Conservation (phyloP, 768 basidiomycete genomes). For the Mycena capillaripes region DNA sequence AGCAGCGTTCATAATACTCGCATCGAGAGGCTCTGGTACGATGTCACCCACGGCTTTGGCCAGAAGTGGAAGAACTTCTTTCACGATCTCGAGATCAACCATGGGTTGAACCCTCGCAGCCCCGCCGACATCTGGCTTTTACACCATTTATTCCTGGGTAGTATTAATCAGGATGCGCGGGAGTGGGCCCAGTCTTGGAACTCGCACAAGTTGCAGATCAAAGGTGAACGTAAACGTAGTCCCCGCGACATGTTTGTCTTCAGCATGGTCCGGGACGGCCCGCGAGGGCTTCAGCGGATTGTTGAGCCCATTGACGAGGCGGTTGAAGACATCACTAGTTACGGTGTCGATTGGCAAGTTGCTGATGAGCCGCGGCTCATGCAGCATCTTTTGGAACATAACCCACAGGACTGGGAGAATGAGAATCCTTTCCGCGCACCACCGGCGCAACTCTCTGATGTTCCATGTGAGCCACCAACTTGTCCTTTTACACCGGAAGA, state of each 20-base stretch:
- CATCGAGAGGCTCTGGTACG: slow-evolving; percentile 45
- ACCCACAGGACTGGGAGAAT: slow-evolving; percentile 12
- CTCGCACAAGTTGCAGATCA: slow-evolving; percentile 34
- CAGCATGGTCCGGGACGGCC: slow-evolving; percentile 36
- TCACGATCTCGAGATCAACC: slow-evolving; percentile 40
- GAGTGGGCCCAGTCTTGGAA: slow-evolving; percentile 49
- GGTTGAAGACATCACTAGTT: slow-evolving; percentile 6
- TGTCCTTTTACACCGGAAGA: slow-evolving; percentile 1
- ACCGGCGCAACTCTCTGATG: background rate
- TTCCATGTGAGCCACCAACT: slow-evolving; percentile 2
- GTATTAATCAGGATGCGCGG: slow-evolving; percentile 40
- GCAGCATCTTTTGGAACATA: slow-evolving; percentile 21
- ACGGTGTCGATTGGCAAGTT: slow-evolving; percentile 35
- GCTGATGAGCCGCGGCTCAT: slow-evolving; percentile 6
- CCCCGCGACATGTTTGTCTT: slow-evolving; percentile 39
- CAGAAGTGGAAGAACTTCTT: slow-evolving; percentile 50
- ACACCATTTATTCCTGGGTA: slow-evolving; percentile 44
- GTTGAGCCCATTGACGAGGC: slow-evolving; percentile 7
- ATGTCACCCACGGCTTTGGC: slow-evolving; percentile 45
- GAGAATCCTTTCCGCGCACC: slow-evolving; percentile 14
- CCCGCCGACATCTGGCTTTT: slow-evolving; percentile 47
- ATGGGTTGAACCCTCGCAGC: slow-evolving; percentile 36
- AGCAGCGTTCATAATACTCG: slow-evolving; percentile 34
- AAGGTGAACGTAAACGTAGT: slow-evolving; percentile 21
- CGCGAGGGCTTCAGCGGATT: no score